Conservation (phyloP, 345 rosid species). For the Eucalyptus sp. region DNA sequence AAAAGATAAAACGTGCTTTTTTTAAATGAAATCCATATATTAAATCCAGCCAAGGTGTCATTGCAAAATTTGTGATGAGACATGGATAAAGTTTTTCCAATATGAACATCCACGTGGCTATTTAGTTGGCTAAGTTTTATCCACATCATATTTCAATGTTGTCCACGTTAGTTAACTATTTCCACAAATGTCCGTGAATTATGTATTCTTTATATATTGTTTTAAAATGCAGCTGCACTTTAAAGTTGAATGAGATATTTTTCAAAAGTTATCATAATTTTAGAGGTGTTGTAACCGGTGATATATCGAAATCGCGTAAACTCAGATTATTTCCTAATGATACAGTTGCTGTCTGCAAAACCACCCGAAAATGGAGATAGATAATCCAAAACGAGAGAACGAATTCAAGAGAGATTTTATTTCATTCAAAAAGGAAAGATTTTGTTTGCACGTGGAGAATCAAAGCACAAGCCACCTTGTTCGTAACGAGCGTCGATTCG, state of each 20-base stretch:
- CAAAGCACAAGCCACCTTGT: not conserved
- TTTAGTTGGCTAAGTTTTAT: no score
- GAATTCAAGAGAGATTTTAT: not conserved
- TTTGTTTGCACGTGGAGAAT: not conserved
- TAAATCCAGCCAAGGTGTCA: no score
- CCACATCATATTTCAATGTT: no score
- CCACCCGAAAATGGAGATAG: not conserved
- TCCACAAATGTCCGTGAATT: no score
- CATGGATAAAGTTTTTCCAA: not conserved
- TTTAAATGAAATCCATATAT: no score
- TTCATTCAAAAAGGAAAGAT: not conserved
- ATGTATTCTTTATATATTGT: no score
- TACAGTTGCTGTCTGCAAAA: not conserved
- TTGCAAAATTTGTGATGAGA: not conserved
- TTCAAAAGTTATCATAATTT: not conserved
- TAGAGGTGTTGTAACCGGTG: no score
- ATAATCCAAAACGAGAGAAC: not conserved
- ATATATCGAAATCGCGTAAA: no score
- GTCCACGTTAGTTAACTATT: no score
- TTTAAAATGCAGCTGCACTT: not conserved
- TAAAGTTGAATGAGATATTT: not conserved
- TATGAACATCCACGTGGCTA: no score
- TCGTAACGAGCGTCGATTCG: not conserved
- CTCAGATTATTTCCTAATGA: no score
- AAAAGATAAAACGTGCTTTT: no score